phyloP scores from a whole-genome alignment of 1,139 yeast species.

The Suhomyces chickasaworum region DNA sequence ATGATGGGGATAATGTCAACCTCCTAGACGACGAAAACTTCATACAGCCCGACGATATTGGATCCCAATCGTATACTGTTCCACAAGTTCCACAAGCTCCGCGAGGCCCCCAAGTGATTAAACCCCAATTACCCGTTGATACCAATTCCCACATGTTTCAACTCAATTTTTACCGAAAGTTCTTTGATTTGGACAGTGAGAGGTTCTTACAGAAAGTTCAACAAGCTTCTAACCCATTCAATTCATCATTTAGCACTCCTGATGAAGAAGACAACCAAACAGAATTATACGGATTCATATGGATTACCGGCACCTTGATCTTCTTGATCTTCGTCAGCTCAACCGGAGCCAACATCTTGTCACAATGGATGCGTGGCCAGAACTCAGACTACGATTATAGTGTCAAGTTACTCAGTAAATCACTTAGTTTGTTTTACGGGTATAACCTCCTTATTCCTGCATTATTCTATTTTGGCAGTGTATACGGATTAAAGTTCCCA shows the following conservation, averaged over 20 bases:
- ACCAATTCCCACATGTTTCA: conserved; percentile 51
- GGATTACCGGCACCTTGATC: conserved; percentile 82
- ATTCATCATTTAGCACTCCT: conserved; percentile 22
- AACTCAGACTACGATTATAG: conserved; percentile 55
- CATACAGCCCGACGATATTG: conserved; percentile 24
- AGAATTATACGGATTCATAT: conserved; percentile 79
- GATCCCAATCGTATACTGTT: conserved; percentile 8
- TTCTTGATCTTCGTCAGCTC: conserved; percentile 73
- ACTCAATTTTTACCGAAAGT: conserved; percentile 56
- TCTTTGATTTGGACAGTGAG: conserved; percentile 64
- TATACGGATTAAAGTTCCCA: conserved; percentile 46
- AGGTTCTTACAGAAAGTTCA: conserved; percentile 54
- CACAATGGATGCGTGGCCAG: conserved; percentile 49
- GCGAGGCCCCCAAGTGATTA: conserved; percentile 20
- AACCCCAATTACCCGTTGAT: conserved; percentile 23
- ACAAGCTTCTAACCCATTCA: conserved; percentile 49
- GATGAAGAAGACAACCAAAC: conserved; percentile 43
- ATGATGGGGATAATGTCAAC: conserved; percentile 6
- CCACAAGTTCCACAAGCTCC: conserved; percentile 5
- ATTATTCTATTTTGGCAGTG: conserved; percentile 50
- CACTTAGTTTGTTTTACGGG: conserved; percentile 69
- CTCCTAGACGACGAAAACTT: conserved; percentile 17
- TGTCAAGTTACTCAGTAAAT: conserved; percentile 63
- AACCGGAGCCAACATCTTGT: conserved; percentile 50
- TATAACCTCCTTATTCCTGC: conserved; percentile 68